These are phyloP conservation scores for Endothia cerciana DNA, from an alignment of 2,329 filamentous ascomycete genomes.

Conservation along the genomic window DNA sequence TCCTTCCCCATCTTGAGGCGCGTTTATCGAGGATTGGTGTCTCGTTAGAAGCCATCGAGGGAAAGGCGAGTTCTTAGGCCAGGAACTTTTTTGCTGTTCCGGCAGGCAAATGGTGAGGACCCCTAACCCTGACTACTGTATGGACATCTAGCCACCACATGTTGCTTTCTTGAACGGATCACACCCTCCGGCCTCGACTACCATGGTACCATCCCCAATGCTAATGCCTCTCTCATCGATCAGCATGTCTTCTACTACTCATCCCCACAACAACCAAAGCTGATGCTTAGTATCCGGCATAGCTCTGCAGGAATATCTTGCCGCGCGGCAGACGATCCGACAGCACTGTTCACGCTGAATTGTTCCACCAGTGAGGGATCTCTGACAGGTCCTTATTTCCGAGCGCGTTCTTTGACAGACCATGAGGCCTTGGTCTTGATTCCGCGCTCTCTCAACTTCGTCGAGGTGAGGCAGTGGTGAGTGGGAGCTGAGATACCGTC, in stretches of 20 bases:
- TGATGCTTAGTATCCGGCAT: too few relatives aligned
- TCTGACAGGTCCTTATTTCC: not conserved
- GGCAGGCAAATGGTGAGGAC: slow-evolving; percentile 9
- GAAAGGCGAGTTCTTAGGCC: not conserved
- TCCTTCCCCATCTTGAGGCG: slow-evolving; percentile 38
- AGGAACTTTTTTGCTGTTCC: slow-evolving; percentile 11
- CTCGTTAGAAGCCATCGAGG: not conserved
- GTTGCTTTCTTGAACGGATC: too few relatives aligned
- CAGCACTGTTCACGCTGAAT: not conserved
- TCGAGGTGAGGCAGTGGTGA: too few relatives aligned
- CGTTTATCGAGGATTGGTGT: not conserved
- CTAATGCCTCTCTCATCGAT: too few relatives aligned
- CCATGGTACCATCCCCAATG: too few relatives aligned
- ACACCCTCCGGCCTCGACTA: too few relatives aligned
- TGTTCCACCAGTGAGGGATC: slow-evolving; percentile 8
- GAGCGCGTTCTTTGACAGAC: not conserved
- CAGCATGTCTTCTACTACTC: too few relatives aligned
- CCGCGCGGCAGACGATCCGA: not conserved
- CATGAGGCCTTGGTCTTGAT: not conserved
- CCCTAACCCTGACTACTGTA: not conserved
- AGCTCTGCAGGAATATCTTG: too few relatives aligned
- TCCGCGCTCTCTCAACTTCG: too few relatives aligned
- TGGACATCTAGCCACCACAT: too few relatives aligned
- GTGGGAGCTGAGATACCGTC: too few relatives aligned
- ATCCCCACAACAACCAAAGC: too few relatives aligned